These are phyloP conservation scores for Fusarium veterinarium DNA, from an alignment of 2,329 filamentous ascomycete species.

Conservation along the genomic window DNA sequence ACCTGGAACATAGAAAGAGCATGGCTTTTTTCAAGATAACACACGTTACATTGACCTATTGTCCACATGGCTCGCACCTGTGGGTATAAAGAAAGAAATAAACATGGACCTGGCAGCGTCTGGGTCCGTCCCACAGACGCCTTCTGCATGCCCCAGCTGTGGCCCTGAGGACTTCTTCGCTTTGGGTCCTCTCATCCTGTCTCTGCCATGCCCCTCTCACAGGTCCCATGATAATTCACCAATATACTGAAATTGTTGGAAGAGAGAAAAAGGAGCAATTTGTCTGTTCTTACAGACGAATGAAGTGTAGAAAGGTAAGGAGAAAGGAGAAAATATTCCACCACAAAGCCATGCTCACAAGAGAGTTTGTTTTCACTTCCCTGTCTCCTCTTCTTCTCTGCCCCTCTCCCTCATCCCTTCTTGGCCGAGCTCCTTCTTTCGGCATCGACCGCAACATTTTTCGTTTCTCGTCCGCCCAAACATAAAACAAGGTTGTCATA, in stretches of 20 bases:
- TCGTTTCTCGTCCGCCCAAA: constrained; percentile 11
- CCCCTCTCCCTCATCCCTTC: constrained; percentile 22
- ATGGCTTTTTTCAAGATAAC: constrained; percentile 7
- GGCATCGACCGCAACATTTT: constrained; percentile 14
- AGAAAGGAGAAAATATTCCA: constrained; percentile 8
- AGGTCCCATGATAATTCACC: constrained; percentile 12
- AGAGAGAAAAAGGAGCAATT: neutral
- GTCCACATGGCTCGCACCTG: constrained; percentile 8
- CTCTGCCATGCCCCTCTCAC: constrained; percentile 2
- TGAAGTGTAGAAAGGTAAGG: constrained; percentile 5
- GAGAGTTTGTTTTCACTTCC: constrained; percentile 6
- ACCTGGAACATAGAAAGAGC: neutral
- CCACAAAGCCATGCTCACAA: constrained; percentile 4
- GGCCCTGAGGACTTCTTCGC: constrained; percentile 4
- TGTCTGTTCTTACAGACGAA: constrained; percentile 1
- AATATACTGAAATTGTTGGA: constrained; percentile 2
- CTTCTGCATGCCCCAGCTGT: constrained; percentile 1
- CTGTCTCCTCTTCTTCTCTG: constrained; percentile 20
- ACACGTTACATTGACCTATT: constrained; percentile 27
- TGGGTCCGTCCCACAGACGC: constrained; percentile 21
- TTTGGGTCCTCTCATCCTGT: constrained; percentile 1
- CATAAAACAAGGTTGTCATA: constrained; percentile 28
- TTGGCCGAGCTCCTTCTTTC: constrained; percentile 19
- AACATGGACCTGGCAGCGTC: constrained; percentile 12
- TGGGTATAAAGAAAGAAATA: constrained; percentile 27